A percentile compares a stretch with the other conserved stretches of the same genome.
phyloP scores from a whole-genome alignment of 768 basidiomycete genomes.

The Termitomyces bulborhizus region DNA sequence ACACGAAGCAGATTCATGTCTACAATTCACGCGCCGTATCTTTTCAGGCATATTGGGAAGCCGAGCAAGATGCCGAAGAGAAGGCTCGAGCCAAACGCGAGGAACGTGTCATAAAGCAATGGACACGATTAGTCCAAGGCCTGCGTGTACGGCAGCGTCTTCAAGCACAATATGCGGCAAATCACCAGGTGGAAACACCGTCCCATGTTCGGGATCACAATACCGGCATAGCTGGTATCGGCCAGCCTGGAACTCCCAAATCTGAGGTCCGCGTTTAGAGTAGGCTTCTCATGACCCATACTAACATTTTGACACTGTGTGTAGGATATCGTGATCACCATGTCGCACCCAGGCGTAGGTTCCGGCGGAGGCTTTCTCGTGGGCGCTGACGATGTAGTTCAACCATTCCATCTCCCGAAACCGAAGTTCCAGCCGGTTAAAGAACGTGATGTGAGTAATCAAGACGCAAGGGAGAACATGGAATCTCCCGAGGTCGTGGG shows the following conservation, averaged over 20 bases:
- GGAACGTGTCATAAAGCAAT: constrained; percentile 79
- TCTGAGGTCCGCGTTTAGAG: constrained; percentile 4
- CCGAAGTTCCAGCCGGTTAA: constrained; percentile 41
- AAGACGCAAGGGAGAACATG: background rate
- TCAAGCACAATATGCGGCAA: constrained; percentile 65
- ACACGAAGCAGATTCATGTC: constrained; percentile 1
- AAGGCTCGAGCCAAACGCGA: constrained; percentile 70
- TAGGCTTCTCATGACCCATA: background rate
- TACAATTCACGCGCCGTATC: constrained; percentile 4
- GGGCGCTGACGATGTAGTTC: constrained; percentile 66
- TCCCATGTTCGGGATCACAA: constrained; percentile 10
- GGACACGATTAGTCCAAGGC: constrained; percentile 84
- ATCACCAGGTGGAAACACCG: constrained; percentile 15
- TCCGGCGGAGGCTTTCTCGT: constrained; percentile 62
- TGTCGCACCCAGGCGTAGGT: constrained; percentile 15
- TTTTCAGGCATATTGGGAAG: constrained; percentile 76
- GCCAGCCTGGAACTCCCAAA: background rate
- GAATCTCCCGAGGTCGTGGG: background rate
- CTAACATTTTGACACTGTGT: constrained; percentile 2
- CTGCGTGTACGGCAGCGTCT: constrained; percentile 80
- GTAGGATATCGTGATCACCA: constrained; percentile 13
- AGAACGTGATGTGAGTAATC: constrained; percentile 7
- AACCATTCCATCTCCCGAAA: constrained; percentile 66
- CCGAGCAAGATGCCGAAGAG: constrained; percentile 71
- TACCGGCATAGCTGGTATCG: background rate